phyloP scores from a whole-genome alignment of 1,284 basidiomycete species.

The Apiotrichum mycotoxinovorans region DNA sequence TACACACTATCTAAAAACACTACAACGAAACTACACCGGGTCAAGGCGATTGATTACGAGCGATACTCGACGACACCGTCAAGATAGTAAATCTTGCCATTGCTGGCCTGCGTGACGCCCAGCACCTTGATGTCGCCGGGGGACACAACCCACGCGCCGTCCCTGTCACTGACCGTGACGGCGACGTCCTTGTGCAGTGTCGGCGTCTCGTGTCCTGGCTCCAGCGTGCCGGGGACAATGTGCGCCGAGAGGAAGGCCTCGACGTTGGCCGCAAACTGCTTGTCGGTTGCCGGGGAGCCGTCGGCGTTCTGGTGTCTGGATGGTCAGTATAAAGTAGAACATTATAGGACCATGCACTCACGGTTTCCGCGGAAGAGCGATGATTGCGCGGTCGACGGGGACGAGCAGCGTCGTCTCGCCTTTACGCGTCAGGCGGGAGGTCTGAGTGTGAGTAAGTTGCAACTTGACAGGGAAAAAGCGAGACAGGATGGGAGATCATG shows the following conservation, averaged over 20 bases:
- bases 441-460: slow-evolving; percentile 10
- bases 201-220: slow-evolving; percentile 11
- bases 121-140: slow-evolving; percentile 43
- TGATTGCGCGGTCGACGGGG: slow-evolving; percentile 43
- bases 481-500: too few species aligned
- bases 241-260: slow-evolving; percentile 42
- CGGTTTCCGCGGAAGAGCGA: slow-evolving; percentile 42
- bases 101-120: slow-evolving; percentile 39
- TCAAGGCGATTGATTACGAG: too few species aligned
- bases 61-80: slow-evolving; percentile 33
- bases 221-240: slow-evolving; percentile 32
- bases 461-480: not conserved
- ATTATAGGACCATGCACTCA: too few species aligned
- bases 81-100: slow-evolving; percentile 42
- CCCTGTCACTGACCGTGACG: slow-evolving; percentile 27
- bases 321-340: too few species aligned
- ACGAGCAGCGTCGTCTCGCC: slow-evolving; percentile 43
- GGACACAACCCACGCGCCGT: slow-evolving; percentile 29
- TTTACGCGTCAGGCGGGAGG: slow-evolving; percentile 18
- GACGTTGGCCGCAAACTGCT: slow-evolving; percentile 27
- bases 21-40: too few species aligned
- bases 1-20: too few species aligned
- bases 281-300: slow-evolving; percentile 22
- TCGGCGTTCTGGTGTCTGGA: slow-evolving; percentile 25
- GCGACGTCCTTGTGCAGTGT: slow-evolving; percentile 30